Conservation (phyloP, 2,329 filamentous ascomycete genomes). For the Alternaria triticina region DNA sequence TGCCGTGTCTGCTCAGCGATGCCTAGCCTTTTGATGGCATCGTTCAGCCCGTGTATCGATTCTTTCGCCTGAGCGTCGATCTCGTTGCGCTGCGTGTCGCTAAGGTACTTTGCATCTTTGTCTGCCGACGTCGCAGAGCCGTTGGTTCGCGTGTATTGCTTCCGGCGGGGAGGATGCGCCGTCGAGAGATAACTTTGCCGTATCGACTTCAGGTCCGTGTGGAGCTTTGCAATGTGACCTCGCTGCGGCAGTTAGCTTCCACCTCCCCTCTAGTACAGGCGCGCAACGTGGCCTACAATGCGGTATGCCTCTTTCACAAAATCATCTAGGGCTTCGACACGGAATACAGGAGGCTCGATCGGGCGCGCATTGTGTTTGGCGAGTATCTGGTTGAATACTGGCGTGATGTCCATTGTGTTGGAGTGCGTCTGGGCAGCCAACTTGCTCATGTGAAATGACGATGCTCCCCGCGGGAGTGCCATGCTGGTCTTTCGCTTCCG, state of each 20-base stretch:
- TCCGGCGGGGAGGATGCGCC: slow-evolving; percentile 64
- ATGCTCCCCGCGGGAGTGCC: slow-evolving; percentile 33
- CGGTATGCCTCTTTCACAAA: slow-evolving; percentile 94
- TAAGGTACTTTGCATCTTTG: slow-evolving; percentile 65
- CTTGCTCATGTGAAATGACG: slow-evolving; percentile 31
- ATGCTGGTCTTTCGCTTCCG: slow-evolving; percentile 25
- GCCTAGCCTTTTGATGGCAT: slow-evolving; percentile 77
- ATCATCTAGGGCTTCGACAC: slow-evolving; percentile 67
- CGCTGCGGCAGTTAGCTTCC: slow-evolving; percentile 64
- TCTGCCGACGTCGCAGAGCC: slow-evolving; percentile 46
- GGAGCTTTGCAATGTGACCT: slow-evolving; percentile 80
- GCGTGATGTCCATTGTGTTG: slow-evolving; percentile 65
- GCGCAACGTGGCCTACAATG: slow-evolving; percentile 68
- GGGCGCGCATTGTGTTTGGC: slow-evolving; percentile 63
- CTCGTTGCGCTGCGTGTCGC: slow-evolving; percentile 80
- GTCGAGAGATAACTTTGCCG: slow-evolving; percentile 92
- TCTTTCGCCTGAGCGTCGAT: slow-evolving; percentile 88
- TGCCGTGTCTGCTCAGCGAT: slow-evolving; percentile 83
- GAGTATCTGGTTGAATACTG: slow-evolving; percentile 72
- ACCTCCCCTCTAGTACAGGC: slow-evolving; percentile 5
- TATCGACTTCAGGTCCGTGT: slow-evolving; percentile 79
- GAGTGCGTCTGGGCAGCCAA: slow-evolving; percentile 4
- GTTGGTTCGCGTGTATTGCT: slow-evolving; percentile 53
- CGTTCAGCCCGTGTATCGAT: slow-evolving; percentile 83
- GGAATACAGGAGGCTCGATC: slow-evolving; percentile 53